Base-by-base conservation (phyloP, 805 yeast species). In the Candida nanaspora region DNA sequence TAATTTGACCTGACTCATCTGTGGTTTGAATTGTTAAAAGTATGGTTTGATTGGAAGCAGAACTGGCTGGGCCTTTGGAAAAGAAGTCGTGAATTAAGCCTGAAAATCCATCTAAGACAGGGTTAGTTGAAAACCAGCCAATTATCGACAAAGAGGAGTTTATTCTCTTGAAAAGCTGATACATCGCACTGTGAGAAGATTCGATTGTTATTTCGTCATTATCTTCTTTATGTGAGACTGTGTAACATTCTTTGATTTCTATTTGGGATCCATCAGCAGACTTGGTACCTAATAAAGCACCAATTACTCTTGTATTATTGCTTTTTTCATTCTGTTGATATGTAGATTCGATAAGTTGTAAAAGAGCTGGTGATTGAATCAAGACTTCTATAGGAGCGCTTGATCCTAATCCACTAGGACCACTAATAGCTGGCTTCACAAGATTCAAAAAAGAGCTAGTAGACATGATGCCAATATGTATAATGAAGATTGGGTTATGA, bases 51-150 rank as follows among this genome's bases (percentile, higher is more conserved):
- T 72, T 69, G 22, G 94, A 93, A 56, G 57, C 74, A 4, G 87
- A 78, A 44, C 87, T 78, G 53, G 78, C 82, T 15, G 71, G 63
- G 42, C 85, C 82, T 52, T 80, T 79, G 31, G 79, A 68, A 65
- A 82, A 86, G 56, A 85, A 82, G 54, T 82, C 91, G 59, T 86
- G 95, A 53, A 86, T 79, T 48, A 85, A 70, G 9, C 86, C 86
- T 13, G 88, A 77, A 59, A 82, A 75, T 41, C 77, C 71, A 63
- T 84, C 89, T 47, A 86, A 73, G 48, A 68, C 69, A 16, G 73
- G 65, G 37, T 69, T 65, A 33, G 75, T 68, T 38, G 82, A 80
- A 59, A 84, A 87, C 96, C 96, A 87, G 41, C 96, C 96, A 37
- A 87, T 70, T 41, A 87, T 82, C 39, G 72, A 70, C 48, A 80